Evolutionary conservation across 1,284 basidiomycete genomes (phyloP).

Genomic region (Leccinum huronense): DNA sequence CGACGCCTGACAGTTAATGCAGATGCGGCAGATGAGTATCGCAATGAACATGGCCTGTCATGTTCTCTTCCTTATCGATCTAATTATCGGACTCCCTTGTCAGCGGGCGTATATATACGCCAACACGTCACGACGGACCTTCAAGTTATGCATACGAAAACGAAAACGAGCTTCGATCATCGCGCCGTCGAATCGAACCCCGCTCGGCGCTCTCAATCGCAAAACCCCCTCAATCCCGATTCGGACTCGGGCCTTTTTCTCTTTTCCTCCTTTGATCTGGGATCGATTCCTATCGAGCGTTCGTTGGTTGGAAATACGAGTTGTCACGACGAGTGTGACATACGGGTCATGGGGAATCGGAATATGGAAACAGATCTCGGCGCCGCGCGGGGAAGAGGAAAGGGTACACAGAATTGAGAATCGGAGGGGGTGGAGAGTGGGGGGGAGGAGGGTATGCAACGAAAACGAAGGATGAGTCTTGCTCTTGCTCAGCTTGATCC

Average conservation of each 20-base stretch:
- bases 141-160: not conserved
- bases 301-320: conserved; percentile 7
- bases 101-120: not conserved
- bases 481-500: not conserved
- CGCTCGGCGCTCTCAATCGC: conserved; percentile 6
- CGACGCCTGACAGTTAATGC: not conserved
- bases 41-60: not conserved
- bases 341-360: not conserved
- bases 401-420: not conserved
- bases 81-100: not conserved
- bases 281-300: conserved; percentile 3
- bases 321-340: not conserved
- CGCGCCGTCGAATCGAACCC: conserved; percentile 2
- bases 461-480: not conserved
- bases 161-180: conserved; percentile 1
- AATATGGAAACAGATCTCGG: not conserved
- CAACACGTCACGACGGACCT: not conserved
- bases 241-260: not conserved
- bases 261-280: not conserved
- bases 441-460: not conserved
- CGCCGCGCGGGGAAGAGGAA: not conserved
- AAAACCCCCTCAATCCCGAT: conserved; percentile 11
- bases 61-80: conserved; percentile 1
- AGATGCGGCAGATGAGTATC: not conserved
- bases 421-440: not conserved